Base-by-base conservation (phyloP, 2,329 filamentous ascomycete species). In the Exophiala calicioides region DNA sequence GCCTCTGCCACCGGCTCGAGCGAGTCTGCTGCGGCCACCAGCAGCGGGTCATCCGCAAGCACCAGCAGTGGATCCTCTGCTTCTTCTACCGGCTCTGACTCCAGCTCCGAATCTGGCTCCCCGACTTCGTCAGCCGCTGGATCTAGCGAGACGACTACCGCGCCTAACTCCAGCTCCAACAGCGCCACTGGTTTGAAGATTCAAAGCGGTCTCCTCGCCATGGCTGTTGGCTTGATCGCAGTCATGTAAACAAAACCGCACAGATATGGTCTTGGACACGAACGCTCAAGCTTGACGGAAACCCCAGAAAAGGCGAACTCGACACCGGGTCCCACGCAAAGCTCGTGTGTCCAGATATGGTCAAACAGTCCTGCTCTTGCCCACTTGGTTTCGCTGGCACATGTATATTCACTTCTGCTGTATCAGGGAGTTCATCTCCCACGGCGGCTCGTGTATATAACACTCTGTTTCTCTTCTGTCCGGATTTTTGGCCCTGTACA, bases 181-280 rank as follows among this genome's bases (percentile, higher is more conserved):
- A 65, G 60, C 26, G 56, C 61, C 19, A 42, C 29, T 24, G 43
- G 51, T 32, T 60, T 66, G 58, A 62, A 62, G 29, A 63, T 66
- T 16, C 66, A 67, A 16, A 62, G 62, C 35, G 60, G 63, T 35
- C 52, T 70, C 57, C 35, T 68, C 43, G 67, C 65, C 33, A 42
- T 66, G 38, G 62, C 65, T 16, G 56, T 66, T 31, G 68, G 61
- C 49, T 60, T 58, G 20, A 48, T 66, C 41, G 65, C 62, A 23
- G 45, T 69, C 41, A 36, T 69, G 53, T 71, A 67, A 62, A 53
- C 24, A 29, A 19, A 30, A 16, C 32, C 18, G n/a, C 9, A 12
- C 15, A 34, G 5, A 38, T 37, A 5, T 32, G n/a, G n/a, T 45
- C 13, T 9, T 32, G 10, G 32, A 26, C 7, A 27, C n/a, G 24